Evolutionary conservation across 1,284 basidiomycete genomes (phyloP).

Genomic region (Cryptococcus hybrid): DNA sequence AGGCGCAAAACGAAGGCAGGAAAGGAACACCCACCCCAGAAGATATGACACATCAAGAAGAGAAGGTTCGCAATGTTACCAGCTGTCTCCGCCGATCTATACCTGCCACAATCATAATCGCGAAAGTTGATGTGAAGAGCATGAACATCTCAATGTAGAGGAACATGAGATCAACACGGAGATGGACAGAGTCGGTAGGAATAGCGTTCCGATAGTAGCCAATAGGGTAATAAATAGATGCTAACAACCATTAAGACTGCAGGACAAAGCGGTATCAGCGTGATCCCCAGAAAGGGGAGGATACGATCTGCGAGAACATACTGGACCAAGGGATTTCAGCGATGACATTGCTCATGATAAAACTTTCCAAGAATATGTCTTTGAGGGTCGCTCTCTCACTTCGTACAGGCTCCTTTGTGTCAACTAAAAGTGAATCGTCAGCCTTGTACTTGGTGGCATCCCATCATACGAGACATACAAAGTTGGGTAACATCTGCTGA

Average conservation of each 20-base stretch:
- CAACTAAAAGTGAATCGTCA: constrained; percentile 12
- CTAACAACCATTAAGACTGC: constrained; percentile 55
- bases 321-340: constrained; percentile 45
- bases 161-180: constrained; percentile 47
- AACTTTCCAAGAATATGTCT: constrained; percentile 82
- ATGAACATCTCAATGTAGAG: constrained; percentile 45
- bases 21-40: constrained; percentile 45
- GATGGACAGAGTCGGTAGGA: constrained; percentile 35
- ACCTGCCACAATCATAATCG: constrained; percentile 44
- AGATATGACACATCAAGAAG: constrained; percentile 51
- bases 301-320: neutral
- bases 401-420: constrained; percentile 62
- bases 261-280: neutral
- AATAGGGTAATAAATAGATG: too few species aligned
- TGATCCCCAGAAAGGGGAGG: neutral
- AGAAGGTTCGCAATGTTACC: constrained; percentile 51
- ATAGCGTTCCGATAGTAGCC: constrained; percentile 47
- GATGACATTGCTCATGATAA: constrained; percentile 52
- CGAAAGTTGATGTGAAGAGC: constrained; percentile 51
- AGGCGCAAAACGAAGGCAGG: neutral
- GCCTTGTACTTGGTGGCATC: too few species aligned
- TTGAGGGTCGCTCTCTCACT: constrained; percentile 66
- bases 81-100: constrained; percentile 48
- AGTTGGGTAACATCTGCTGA: constrained; percentile 52
- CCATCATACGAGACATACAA: constrained; percentile 19